Conservation (phyloP, 331 rosid genomes). For the Rosa hybrid region DNA sequence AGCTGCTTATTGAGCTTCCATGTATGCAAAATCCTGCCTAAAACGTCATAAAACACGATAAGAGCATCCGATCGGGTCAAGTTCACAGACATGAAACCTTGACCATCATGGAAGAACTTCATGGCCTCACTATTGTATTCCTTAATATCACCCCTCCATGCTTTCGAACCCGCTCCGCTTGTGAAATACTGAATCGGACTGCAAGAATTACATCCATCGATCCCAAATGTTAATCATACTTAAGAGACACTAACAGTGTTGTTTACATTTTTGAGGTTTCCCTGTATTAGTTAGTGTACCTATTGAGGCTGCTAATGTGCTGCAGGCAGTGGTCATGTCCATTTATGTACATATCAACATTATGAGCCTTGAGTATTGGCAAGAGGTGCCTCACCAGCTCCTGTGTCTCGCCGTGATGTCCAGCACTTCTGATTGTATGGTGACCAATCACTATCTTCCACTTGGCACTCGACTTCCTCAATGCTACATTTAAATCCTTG, state of each 20-base stretch:
- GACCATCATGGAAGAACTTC: slow-evolving; percentile 33
- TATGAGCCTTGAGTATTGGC: slow-evolving; percentile 25
- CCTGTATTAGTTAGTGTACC: not conserved
- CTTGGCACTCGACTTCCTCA: slow-evolving; percentile 23
- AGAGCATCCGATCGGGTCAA: slow-evolving; percentile 13
- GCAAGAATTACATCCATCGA: not conserved
- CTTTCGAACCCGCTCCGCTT: slow-evolving; percentile 33
- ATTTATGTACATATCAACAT: slow-evolving; percentile 31
- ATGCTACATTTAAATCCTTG: slow-evolving; percentile 26
- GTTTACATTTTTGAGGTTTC: not conserved
- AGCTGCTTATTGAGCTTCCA: slow-evolving; percentile 16
- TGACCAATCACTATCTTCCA: slow-evolving; percentile 40
- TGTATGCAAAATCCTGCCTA: slow-evolving; percentile 19
- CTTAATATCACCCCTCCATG: slow-evolving; percentile 32
- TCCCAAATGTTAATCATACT: not conserved
- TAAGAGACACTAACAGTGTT: not conserved
- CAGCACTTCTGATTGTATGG: slow-evolving; percentile 34
- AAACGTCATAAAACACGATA: slow-evolving; percentile 28
- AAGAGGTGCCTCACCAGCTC: slow-evolving; percentile 22
- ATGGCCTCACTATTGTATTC: not conserved
- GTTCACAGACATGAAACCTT: slow-evolving; percentile 33
- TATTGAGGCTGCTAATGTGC: slow-evolving; percentile 24
- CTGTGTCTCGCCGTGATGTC: slow-evolving; percentile 33
- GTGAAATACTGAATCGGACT: slow-evolving; percentile 28
- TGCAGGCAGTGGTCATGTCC: slow-evolving; percentile 35